A percentile compares a stretch with the other conserved stretches of the same genome.
Conservation (phyloP, 148 eudicot species). For the Talinum fruticosum region DNA sequence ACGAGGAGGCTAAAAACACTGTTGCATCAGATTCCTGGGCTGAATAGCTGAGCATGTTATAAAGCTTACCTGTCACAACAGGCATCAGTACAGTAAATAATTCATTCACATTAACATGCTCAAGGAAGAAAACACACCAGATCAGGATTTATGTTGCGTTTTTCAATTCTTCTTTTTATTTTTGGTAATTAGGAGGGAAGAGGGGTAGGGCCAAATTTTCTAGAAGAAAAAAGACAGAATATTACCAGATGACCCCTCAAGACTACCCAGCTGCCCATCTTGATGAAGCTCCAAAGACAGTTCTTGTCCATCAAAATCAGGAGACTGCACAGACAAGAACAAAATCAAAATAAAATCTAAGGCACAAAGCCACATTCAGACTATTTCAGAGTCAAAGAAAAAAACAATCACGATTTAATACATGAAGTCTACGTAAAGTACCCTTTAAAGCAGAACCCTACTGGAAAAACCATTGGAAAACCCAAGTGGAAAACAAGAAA, state of each 20-base stretch:
- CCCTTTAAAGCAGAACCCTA: background rate
- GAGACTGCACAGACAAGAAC: constrained; percentile 40
- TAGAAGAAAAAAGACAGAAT: background rate
- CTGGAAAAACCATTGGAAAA: background rate
- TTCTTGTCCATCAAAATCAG: constrained; percentile 61
- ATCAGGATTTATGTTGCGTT: background rate
- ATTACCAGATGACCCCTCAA: constrained; percentile 61
- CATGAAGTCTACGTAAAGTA: background rate
- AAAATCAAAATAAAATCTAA: background rate
- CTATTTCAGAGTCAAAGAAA: constrained; percentile 5
- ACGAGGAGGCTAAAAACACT: constrained; percentile 55
- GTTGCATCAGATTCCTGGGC: constrained; percentile 51
- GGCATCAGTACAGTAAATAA: constrained; percentile 2
- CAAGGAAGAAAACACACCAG: background rate
- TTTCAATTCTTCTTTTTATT: background rate
- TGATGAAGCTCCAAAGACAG: constrained; percentile 52
- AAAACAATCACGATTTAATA: background rate
- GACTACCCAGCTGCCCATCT: constrained; percentile 57
- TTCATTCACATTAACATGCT: background rate
- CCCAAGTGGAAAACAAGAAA: background rate
- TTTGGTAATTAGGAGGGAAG: background rate
- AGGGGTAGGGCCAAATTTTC: background rate
- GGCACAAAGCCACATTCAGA: background rate
- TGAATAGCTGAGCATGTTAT: constrained; percentile 56
- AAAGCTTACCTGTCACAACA: constrained; percentile 55